phyloP scores from a whole-genome alignment of 2,329 filamentous ascomycete species.

The Xylaria sp. region DNA sequence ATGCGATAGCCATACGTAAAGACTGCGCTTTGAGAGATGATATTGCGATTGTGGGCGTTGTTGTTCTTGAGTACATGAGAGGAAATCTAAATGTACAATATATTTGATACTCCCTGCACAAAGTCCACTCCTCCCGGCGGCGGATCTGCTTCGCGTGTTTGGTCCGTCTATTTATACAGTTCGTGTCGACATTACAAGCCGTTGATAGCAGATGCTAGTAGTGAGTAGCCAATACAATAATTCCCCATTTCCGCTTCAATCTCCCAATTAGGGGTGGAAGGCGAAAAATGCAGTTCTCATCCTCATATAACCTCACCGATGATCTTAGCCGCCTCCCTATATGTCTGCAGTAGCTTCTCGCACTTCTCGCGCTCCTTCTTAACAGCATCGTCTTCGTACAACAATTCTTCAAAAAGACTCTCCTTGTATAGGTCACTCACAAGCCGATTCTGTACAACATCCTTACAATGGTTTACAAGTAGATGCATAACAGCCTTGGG shows the following conservation, averaged over 20 bases:
- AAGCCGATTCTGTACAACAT: constrained; percentile 95
- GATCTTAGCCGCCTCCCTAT: constrained; percentile 97
- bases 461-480: constrained; percentile 97
- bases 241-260: neutral
- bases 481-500: constrained; percentile 99
- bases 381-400: constrained; percentile 97
- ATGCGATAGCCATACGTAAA: neutral
- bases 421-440: constrained; percentile 97
- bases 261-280: neutral
- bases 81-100: constrained; percentile 37
- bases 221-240: constrained; percentile 23
- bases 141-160: constrained; percentile 12
- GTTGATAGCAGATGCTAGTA: constrained; percentile 18
- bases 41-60: constrained; percentile 23
- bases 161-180: constrained; percentile 35
- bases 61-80: constrained; percentile 25
- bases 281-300: constrained; percentile 2
- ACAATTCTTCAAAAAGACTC: constrained; percentile 85
- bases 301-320: constrained; percentile 90
- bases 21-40: constrained; percentile 13
- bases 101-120: constrained; percentile 31
- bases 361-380: constrained; percentile 99
- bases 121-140: constrained; percentile 20
- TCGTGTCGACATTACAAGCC: constrained; percentile 27
- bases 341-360: constrained; percentile 93